A percentile compares a stretch with the other conserved stretches of the same genome.
phyloP scores from a whole-genome alignment of 2,329 filamentous ascomycete species.

The Trichoderma hamatum region DNA sequence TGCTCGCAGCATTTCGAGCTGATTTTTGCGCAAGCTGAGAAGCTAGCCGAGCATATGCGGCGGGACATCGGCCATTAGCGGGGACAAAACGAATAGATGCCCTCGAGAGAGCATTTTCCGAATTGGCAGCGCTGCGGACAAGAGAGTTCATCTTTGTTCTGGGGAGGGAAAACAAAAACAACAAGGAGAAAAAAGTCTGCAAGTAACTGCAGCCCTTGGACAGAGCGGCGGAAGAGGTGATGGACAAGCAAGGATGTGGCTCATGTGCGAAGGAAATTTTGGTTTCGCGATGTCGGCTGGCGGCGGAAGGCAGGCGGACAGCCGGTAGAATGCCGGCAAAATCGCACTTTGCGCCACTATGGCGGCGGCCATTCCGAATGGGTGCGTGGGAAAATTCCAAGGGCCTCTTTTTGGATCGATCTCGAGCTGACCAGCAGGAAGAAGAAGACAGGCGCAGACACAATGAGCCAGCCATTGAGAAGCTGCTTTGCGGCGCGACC shows the following conservation, averaged over 20 bases:
- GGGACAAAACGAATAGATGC: slow-evolving; percentile 43
- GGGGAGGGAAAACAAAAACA: slow-evolving; percentile 16
- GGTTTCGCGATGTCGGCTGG: slow-evolving; percentile 44
- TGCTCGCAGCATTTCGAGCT: slow-evolving; percentile 34
- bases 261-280: slow-evolving; percentile 43
- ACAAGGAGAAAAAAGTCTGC: slow-evolving; percentile 32
- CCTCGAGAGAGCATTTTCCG: slow-evolving; percentile 48
- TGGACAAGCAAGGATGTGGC: slow-evolving; percentile 32
- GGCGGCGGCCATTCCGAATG: slow-evolving; percentile 14
- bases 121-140: slow-evolving; percentile 47
- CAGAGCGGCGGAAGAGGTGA: slow-evolving; percentile 32
- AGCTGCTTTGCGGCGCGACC: slow-evolving; percentile 49
- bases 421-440: slow-evolving; percentile 13
- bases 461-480: slow-evolving; percentile 50
- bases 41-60: slow-evolving; percentile 53
- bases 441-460: slow-evolving; percentile 34
- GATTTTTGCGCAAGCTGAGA: slow-evolving; percentile 40
- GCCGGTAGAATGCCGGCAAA: slow-evolving; percentile 43
- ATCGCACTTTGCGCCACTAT: slow-evolving; percentile 30
- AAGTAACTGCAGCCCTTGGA: slow-evolving; percentile 36
- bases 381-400: slow-evolving; percentile 20
- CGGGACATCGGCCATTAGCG: slow-evolving; percentile 47
- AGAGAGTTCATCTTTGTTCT: slow-evolving; percentile 49
- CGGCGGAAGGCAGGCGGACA: slow-evolving; percentile 42
- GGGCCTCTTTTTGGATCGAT: not conserved